Base-by-base conservation (phyloP, 2,329 filamentous ascomycete species). In the Colletotrichum nymphaeae region DNA sequence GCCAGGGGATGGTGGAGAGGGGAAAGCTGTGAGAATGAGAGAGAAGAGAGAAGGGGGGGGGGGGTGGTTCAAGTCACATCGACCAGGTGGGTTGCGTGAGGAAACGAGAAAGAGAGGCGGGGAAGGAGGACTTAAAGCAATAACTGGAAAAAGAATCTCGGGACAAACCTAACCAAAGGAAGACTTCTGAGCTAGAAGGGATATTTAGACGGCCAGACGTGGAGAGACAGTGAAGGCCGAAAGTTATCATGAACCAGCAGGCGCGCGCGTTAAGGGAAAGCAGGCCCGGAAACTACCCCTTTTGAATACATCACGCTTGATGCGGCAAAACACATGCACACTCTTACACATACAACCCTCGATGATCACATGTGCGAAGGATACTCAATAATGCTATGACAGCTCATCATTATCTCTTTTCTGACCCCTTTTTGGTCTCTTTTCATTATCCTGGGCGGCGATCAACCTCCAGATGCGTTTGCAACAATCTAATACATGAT, bases 241-340 rank as follows among this genome's bases (percentile, higher is more conserved):
- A 35, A 52, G 26, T 52, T 62, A 71, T 52, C 62, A 66, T 71
- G 56, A 69, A 42, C 24, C 30, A 73, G 56, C 62, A 66, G 56
- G 67, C 55, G 67, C 35, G 35, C 55, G 55, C 28, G 32, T 35
- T 35, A 19, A 60, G 56, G 62, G 60, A 66, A 57, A 71, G 62
- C 71, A 73, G 37, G 71, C 67, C 62, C 60, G 49, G 42, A 35
- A 63, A 32, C 37, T n/a, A 63, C n/a, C 53, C n/a, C 60, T 11
- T 56, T 63, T 37, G 63, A 64, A 73, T 71, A 66, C 53, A 66
- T 73, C 62, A 73, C 56, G 56, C 49, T 73, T 73, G 62, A 66
- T 66, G 62, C 57, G 60, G 57, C 32, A 12, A 12, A 35, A 35
- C 11, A 5, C 4, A 35, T 1, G 11, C 32, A 35, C 32, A 12